Evolutionary conservation across 805 yeast species (phyloP), one percentile per base, ranked within the genome.

Genomic region (Candida coquimbonensis): DNA sequence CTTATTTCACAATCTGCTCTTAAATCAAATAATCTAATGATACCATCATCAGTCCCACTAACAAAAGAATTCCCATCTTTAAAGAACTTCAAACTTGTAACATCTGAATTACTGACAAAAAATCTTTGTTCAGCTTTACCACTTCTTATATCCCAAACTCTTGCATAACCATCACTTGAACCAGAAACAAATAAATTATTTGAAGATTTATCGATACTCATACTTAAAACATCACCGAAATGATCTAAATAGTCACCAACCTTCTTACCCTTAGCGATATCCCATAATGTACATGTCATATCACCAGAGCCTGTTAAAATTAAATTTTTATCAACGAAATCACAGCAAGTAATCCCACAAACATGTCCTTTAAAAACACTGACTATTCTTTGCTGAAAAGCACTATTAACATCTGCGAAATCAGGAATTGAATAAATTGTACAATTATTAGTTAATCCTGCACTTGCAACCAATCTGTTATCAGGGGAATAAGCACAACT

Each of bases 231-330:
- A 61, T 86, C 95, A 7, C 89, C 88, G 34, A 81, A 60, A 63
- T 84, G 91, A 45, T 82, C 88, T 14, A 74, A 62, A 59, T 72
- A 84, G 35, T 75, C 80, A 25, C 78, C 67, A 1, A 70, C 64
- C 51, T 73, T 70, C 19, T 66, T 68, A 1, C 86, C 82, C 52
- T 76, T 77, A 9, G 73, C 69, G 24, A 87, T 70, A 62, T 90
- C 96, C 96, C 96, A 90, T 43, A 81, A 60, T 1, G 75, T 73
- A 55, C 87, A 76, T 1, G 91, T 78, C 81, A 81, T 77, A 61
- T 89, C 97, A 4, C 96, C 96, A 36, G 90, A 81, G 1, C 83
- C 74, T 0, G 95, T 85, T 16, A 88, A 56, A 0, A 87, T 60
- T 27, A 68, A 69, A 6, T 72, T 63, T 49, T 82, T 75, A 45